Percentiles rank a stretch among this genome's conserved stretches.
phyloP scores from a whole-genome alignment of 768 basidiomycete genomes.

The Candolleomyces eurysporus region DNA sequence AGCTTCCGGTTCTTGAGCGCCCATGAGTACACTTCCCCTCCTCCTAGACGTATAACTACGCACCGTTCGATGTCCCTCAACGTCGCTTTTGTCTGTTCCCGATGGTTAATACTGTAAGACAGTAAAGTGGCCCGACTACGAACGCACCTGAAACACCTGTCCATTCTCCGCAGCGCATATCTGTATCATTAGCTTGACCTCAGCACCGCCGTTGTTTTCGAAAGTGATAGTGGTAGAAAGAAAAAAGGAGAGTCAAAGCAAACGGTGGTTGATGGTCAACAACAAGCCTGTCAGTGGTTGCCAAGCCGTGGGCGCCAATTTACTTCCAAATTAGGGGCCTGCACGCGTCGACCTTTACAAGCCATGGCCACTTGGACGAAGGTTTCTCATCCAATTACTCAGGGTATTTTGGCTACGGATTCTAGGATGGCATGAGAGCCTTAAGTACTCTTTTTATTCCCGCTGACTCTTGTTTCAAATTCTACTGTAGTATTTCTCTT shows the following conservation, averaged over 20 bases:
- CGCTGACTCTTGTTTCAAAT: too few species aligned
- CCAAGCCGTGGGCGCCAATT: not conserved
- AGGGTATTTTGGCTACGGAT: too few species aligned
- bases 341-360: too few species aligned
- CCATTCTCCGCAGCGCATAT: slow-evolving; percentile 68
- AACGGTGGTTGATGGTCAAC: not conserved
- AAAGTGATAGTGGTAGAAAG: not conserved
- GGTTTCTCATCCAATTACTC: too few species aligned
- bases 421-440: too few species aligned
- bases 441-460: too few species aligned
- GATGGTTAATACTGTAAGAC: slow-evolving; percentile 3
- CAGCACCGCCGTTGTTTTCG: not conserved
- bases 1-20: slow-evolving; percentile 50
- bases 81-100: slow-evolving; percentile 53
- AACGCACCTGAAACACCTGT: slow-evolving; percentile 54
- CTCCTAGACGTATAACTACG: slow-evolving; percentile 10
- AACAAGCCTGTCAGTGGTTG: too few species aligned
- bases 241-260: not conserved
- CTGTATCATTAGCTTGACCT: slow-evolving; percentile 46
- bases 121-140: not conserved
- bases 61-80: slow-evolving; percentile 79
- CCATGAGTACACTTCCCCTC: slow-evolving; percentile 9
- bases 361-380: too few species aligned
- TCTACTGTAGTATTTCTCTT: too few species aligned
- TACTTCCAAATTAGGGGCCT: not conserved